These are phyloP conservation scores for Aspergillus sp. DNA, from an alignment of 2,329 filamentous ascomycete genomes.

Conservation along the genomic window DNA sequence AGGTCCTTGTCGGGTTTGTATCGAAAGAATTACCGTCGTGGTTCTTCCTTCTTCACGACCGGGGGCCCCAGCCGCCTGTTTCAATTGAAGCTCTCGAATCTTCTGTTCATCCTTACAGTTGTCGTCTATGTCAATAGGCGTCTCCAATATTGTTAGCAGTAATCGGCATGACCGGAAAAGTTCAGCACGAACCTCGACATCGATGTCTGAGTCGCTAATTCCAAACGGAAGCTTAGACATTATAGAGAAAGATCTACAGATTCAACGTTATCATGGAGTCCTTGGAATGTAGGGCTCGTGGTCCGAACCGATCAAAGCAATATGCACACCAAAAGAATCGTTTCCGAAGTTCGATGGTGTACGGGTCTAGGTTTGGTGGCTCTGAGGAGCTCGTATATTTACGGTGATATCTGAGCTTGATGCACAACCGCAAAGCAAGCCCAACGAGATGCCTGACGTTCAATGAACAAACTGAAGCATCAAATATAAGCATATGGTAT, in stretches of 20 bases:
- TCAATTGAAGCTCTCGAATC: constrained; percentile 7
- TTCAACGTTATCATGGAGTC: neutral
- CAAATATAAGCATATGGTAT: no score
- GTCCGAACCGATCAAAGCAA: constrained; percentile 12
- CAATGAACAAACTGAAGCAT: neutral
- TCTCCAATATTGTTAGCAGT: constrained; percentile 3
- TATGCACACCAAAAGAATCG: constrained; percentile 16
- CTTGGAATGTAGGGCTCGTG: neutral
- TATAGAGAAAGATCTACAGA: constrained; percentile 6
- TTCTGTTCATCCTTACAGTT: constrained; percentile 7
- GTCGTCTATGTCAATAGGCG: constrained; percentile 10
- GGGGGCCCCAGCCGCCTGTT: constrained; percentile 3
- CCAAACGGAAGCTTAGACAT: constrained; percentile 11
- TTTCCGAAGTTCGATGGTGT: constrained; percentile 11
- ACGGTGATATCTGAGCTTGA: constrained; percentile 12
- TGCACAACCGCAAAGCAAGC: constrained; percentile 9
- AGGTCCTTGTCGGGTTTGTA: neutral
- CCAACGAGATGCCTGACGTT: constrained; percentile 9
- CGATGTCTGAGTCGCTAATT: constrained; percentile 12
- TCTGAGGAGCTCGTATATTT: constrained; percentile 2
- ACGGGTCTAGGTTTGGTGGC: constrained; percentile 1
- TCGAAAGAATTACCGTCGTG: constrained; percentile 1
- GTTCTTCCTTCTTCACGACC: neutral
- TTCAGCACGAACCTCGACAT: constrained; percentile 5
- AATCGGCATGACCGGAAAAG: neutral